These are phyloP conservation scores for Boletus calvinii DNA, from an alignment of 1,284 basidiomycete genomes.

Conservation along the genomic window DNA sequence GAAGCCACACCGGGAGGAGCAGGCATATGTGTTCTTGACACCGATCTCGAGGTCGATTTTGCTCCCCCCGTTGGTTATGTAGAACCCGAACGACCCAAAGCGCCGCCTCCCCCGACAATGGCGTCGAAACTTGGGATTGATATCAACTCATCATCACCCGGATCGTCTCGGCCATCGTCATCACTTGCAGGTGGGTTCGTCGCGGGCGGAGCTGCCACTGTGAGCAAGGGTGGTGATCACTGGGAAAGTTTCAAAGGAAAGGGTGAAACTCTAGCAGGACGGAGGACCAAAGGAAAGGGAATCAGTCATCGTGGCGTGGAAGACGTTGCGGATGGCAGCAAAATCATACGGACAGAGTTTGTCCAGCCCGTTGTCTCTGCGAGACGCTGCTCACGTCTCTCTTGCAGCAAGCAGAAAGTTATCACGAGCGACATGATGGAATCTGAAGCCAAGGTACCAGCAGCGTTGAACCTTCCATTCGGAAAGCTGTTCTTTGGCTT, in stretches of 20 bases:
- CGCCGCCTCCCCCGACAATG: constrained; percentile 88
- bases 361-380: constrained; percentile 33
- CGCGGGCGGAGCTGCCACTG: constrained; percentile 45
- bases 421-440: constrained; percentile 83
- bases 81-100: constrained; percentile 85
- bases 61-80: constrained; percentile 79
- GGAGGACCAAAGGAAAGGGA: constrained; percentile 91
- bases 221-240: constrained; percentile 73
- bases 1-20: constrained; percentile 86
- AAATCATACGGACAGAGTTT: constrained; percentile 86
- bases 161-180: constrained; percentile 79
- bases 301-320: constrained; percentile 81
- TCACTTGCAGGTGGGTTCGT: constrained; percentile 67
- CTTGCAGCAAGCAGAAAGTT: constrained; percentile 73
- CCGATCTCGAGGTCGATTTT: constrained; percentile 92
- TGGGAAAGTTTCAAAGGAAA: constrained; percentile 95
- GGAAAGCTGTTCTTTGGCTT: constrained; percentile 96
- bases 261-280: constrained; percentile 84
- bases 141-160: constrained; percentile 75
- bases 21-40: constrained; percentile 92
- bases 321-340: constrained; percentile 76
- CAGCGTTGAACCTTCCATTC: constrained; percentile 86
- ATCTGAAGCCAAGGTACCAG: constrained; percentile 79
- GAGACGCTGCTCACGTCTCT: constrained; percentile 12
- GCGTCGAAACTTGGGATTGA: constrained; percentile 97